Conservation (phyloP, 176 grass and related monocot genomes). For the Elaeis guineensis region DNA sequence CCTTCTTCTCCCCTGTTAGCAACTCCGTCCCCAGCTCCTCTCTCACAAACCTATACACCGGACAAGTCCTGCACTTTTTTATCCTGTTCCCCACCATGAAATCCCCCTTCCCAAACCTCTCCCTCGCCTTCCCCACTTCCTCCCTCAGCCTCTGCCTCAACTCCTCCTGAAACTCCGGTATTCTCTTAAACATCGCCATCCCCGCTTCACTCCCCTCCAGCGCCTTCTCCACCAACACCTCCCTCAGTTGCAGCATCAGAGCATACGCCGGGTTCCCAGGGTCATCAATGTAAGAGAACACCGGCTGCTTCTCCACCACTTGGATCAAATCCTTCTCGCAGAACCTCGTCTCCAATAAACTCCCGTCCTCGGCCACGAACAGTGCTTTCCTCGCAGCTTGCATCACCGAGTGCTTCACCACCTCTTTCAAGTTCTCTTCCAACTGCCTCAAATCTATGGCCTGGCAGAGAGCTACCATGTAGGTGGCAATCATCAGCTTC, state of each 20-base stretch:
- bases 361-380: slow-evolving; percentile 3
- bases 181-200: slow-evolving; percentile 9
- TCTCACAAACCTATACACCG: slow-evolving; percentile 19
- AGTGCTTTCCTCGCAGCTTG: slow-evolving; percentile 6
- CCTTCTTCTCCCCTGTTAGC: slow-evolving; percentile 19
- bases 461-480: slow-evolving; percentile 23
- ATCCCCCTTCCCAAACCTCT: slow-evolving; percentile 1
- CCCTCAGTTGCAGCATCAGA: slow-evolving; percentile 14
- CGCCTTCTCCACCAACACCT: slow-evolving; percentile 17
- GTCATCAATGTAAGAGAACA: slow-evolving; percentile 22
- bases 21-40: slow-evolving; percentile 18
- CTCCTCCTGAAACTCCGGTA: slow-evolving; percentile 16
- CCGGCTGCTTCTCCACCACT: slow-evolving; percentile 11
- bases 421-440: slow-evolving; percentile 10
- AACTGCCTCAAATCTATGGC: slow-evolving; percentile 8
- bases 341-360: slow-evolving; percentile 9
- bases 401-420: slow-evolving; percentile 9
- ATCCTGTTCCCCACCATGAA: slow-evolving; percentile 6
- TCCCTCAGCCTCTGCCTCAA: background rate
- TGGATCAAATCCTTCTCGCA: slow-evolving; percentile 21
- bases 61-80: slow-evolving; percentile 14
- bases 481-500: slow-evolving; percentile 18
- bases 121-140: slow-evolving; percentile 5
- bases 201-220: slow-evolving; percentile 7
- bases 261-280: slow-evolving; percentile 9